Evolutionary conservation across 768 basidiomycete species (phyloP).

Genomic region (Tulasnella sp.): DNA sequence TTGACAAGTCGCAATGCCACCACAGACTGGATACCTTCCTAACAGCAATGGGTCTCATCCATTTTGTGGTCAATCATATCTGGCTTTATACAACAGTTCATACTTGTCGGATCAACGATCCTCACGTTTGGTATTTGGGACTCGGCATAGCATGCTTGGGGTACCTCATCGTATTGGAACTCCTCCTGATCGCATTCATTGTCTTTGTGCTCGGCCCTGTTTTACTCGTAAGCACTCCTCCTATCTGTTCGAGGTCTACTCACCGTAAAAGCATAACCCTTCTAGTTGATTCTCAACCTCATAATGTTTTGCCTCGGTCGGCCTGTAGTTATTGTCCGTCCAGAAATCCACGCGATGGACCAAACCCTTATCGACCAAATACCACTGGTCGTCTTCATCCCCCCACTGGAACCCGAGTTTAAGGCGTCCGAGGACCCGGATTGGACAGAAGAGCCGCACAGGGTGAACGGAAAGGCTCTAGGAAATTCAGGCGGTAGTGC

Average conservation of each 20-base stretch:
- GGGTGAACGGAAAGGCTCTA: too few relatives aligned
- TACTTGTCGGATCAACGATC: constrained; percentile 66
- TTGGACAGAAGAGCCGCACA: too few relatives aligned
- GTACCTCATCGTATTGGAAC: constrained; percentile 69
- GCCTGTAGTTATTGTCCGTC: constrained; percentile 73
- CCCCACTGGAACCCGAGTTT: not conserved
- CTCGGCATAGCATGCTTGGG: constrained; percentile 76
- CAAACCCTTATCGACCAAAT: constrained; percentile 70
- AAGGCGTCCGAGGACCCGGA: constrained; percentile 37
- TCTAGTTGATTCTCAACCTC: constrained; percentile 54
- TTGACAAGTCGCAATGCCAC: not conserved
- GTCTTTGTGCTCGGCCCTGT: constrained; percentile 77
- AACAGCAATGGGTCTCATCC: constrained; percentile 62
- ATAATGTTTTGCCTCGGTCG: constrained; percentile 73
- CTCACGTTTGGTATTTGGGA: constrained; percentile 82
- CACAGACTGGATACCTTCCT: constrained; percentile 9
- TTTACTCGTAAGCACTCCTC: constrained; percentile 57
- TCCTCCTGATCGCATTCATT: constrained; percentile 67
- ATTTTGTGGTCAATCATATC: constrained; percentile 80
- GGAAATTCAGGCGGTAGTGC: too few relatives aligned
- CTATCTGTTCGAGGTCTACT: not conserved
- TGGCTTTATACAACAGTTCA: constrained; percentile 71
- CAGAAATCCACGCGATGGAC: constrained; percentile 71
- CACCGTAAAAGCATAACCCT: constrained; percentile 3
- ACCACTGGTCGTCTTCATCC: constrained; percentile 77